phyloP scores from a whole-genome alignment of 345 rosid species.

The Mercurialis annua region DNA sequence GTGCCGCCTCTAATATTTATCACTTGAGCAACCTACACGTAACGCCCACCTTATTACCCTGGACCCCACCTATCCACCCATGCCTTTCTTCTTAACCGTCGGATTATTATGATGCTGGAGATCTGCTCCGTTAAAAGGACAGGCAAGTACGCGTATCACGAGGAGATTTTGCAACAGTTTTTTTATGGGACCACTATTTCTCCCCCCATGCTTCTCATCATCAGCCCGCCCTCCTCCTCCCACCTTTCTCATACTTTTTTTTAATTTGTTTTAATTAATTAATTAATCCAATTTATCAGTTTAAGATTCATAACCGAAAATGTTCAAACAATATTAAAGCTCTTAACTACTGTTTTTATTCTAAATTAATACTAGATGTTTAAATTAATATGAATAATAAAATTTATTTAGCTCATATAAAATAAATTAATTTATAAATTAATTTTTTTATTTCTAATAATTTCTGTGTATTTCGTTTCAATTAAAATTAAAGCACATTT shows the following conservation, averaged over 20 bases:
- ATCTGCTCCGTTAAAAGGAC: slow-evolving; percentile 15
- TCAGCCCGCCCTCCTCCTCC: slow-evolving; percentile 24
- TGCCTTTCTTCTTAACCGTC: slow-evolving; percentile 19
- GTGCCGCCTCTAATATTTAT: slow-evolving; percentile 25
- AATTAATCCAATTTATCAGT: too few relatives aligned
- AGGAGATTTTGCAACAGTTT: slow-evolving; percentile 16
- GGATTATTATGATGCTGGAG: neutral
- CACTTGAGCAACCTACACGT: neutral
- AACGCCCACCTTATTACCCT: slow-evolving; percentile 12
- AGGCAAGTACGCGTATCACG: slow-evolving; percentile 39
- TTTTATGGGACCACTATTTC: slow-evolving; percentile 14
- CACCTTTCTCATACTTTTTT: too few relatives aligned
- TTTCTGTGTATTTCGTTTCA: too few relatives aligned
- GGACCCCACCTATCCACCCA: neutral
- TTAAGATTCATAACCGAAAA: too few relatives aligned
- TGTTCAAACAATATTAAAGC: too few relatives aligned
- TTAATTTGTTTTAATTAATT: neutral
- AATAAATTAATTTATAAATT: too few relatives aligned
- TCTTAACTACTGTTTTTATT: too few relatives aligned
- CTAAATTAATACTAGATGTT: too few relatives aligned
- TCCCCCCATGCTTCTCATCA: slow-evolving; percentile 29
- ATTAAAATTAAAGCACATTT: too few relatives aligned
- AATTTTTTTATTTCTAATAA: too few relatives aligned
- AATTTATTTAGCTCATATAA: too few relatives aligned
- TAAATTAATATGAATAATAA: too few relatives aligned